phyloP scores from a whole-genome alignment of 129 eudicot genomes.

The Scalesia atractyloides region DNA sequence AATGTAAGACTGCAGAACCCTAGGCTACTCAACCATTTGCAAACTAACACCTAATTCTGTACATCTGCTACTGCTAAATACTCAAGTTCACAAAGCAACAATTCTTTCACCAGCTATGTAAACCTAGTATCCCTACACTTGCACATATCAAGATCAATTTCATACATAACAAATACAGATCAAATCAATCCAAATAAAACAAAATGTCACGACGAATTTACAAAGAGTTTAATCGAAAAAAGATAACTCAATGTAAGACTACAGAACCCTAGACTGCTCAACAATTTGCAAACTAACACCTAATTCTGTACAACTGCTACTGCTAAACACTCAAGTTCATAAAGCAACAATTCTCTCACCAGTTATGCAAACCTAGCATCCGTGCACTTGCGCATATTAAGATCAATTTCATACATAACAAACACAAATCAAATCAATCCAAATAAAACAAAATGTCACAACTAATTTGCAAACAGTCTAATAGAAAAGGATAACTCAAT shows the following conservation, averaged over 20 bases:
- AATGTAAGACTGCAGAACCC: too few relatives aligned
- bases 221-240: too few relatives aligned
- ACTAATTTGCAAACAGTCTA: too few relatives aligned
- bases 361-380: background rate
- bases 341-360: constrained; percentile 13
- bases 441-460: constrained; percentile 6
- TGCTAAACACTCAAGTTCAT: constrained; percentile 22
- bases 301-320: background rate
- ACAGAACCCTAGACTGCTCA: too few relatives aligned
- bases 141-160: constrained; percentile 6
- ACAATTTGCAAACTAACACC: too few relatives aligned
- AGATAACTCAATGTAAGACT: too few relatives aligned
- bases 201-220: background rate
- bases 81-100: constrained; percentile 20
- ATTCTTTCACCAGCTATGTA: background rate
- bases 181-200: too few relatives aligned
- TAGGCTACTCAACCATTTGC: too few relatives aligned
- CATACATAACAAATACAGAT: background rate
- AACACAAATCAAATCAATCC: constrained; percentile 8
- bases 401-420: constrained; percentile 5
- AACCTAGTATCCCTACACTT: background rate
- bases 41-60: too few relatives aligned
- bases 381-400: background rate
- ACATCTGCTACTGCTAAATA: constrained; percentile 11
- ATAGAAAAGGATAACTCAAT: too few relatives aligned